Evolutionary conservation across 2,329 filamentous ascomycete species (phyloP), one percentile per base, ranked within the genome.

Genomic region (Alternaria panax): DNA sequence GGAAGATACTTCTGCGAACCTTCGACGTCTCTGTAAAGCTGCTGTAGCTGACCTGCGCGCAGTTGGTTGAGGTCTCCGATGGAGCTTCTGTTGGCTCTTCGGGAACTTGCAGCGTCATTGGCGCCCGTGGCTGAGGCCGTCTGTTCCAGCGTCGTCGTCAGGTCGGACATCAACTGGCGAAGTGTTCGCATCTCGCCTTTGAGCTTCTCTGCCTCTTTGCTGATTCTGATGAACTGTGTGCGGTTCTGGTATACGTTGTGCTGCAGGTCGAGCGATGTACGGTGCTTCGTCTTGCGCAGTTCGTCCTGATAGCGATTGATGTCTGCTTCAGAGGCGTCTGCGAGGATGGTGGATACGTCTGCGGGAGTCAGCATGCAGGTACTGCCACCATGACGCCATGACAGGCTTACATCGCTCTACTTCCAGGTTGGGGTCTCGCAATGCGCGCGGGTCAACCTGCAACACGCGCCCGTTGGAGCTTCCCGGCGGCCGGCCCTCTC

Each of bases 161-260:
- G 85, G 66, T 99, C 95, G 2, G 92, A 89, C 90, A 99, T 97
- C 52, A 98, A 85, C 65, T 92, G 92, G 43, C 92, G 88, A 30
- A 99, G 86, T 7, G 92, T 92, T 52, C 92, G 88, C 95, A 99
- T 98, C 78, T 99, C 95, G 55, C 88, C 88, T 80, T 98, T 98
- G 58, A 99, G 87, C 81, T 97, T 97, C 80, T 99, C 95, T 2
- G 96, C 95, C 81, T 99, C 95, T 80, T 98, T 97, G 76, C 93
- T 97, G 78, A 99, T 98, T 79, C 96, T 96, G 83, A 99, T 98
- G 75, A 99, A 99, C 73, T 98, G 95, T 0, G 92, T 96, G 48
- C 95, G 89, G 79, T 99, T 99, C 78, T 97, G 93, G 79, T 96
- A 94, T 51, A 99, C 91, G 79, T 93, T 98, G 74, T 96, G 92